Evolutionary conservation across 2,329 filamentous ascomycete species (phyloP).

Genomic region (Lachnellula hyalina): DNA sequence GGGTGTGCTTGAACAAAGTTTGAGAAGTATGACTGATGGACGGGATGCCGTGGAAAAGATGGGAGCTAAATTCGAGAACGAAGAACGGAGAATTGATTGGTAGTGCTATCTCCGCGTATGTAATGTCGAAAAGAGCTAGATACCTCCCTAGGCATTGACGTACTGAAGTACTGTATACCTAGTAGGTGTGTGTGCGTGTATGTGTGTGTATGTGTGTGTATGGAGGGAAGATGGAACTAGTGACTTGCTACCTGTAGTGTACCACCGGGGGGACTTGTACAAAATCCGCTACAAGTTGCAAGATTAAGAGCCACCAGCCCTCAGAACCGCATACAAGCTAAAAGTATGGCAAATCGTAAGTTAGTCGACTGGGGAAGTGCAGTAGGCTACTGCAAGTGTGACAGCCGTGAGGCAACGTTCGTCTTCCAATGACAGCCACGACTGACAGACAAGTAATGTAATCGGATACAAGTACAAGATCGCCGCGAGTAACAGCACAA

Average conservation of each 20-base stretch:
- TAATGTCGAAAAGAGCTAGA: background rate
- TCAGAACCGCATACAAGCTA: background rate
- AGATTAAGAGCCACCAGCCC: background rate
- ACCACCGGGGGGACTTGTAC: background rate
- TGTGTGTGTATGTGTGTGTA: background rate
- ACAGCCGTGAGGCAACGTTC: slow-evolving; percentile 1
- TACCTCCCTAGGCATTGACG: background rate
- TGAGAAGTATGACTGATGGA: slow-evolving; percentile 1
- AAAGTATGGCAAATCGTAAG: background rate
- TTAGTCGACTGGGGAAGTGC: background rate
- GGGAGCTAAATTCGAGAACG: background rate
- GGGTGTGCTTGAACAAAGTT: slow-evolving; percentile 9
- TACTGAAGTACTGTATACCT: background rate
- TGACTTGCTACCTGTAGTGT: background rate
- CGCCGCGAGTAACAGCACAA: background rate
- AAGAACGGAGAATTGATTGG: slow-evolving; percentile 8
- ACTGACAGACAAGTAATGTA: background rate
- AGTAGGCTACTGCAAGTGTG: background rate
- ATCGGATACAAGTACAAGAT: background rate
- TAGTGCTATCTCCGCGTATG: background rate
- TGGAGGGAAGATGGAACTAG: background rate
- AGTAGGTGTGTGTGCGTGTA: background rate
- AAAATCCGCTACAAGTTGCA: background rate
- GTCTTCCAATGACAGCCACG: background rate
- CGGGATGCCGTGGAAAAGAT: background rate